Conservation (phyloP, 2,329 filamentous ascomycete genomes). For the Phialemonium atrogriseum region DNA sequence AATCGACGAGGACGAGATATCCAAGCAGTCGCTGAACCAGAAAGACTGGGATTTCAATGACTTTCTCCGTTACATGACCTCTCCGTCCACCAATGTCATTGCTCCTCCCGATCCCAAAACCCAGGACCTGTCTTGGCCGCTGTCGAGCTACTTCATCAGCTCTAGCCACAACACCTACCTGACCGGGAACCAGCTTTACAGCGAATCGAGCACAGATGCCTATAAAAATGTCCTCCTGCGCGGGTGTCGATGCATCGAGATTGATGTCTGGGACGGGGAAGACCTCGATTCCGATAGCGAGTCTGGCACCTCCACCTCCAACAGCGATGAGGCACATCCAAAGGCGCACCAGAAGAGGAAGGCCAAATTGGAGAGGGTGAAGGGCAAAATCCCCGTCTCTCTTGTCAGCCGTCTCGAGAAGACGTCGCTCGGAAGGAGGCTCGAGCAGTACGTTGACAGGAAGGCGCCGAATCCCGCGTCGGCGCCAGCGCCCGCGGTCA, state of each 20-base stretch:
- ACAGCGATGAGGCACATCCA: constrained; percentile 42
- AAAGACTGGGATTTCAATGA: constrained; percentile 34
- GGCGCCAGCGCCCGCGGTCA: constrained; percentile 3
- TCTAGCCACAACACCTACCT: constrained; percentile 96
- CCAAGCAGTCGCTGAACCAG: constrained; percentile 9
- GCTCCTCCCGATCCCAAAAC: constrained; percentile 24
- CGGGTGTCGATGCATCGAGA: constrained; percentile 85
- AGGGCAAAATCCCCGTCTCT: constrained; percentile 41
- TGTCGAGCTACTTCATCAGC: constrained; percentile 88
- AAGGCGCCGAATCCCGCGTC: constrained; percentile 14
- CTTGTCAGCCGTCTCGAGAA: constrained; percentile 38
- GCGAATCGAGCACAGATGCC: constrained; percentile 76
- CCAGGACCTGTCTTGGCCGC: constrained; percentile 60
- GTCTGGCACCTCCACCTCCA: constrained; percentile 42
- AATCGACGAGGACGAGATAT: constrained; percentile 23
- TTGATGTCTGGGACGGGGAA: constrained; percentile 91
- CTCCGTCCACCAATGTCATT: constrained; percentile 33
- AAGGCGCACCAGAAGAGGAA: constrained; percentile 56
- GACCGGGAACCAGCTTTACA: constrained; percentile 78
- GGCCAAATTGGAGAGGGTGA: constrained; percentile 56
- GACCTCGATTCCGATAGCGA: constrained; percentile 58
- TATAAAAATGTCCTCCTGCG: constrained; percentile 79
- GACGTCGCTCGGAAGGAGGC: constrained; percentile 35
- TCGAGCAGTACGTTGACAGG: constrained; percentile 24
- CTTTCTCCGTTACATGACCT: constrained; percentile 51